These are phyloP conservation scores for Typha latifolia DNA, from an alignment of 176 grass and related monocot species.

Conservation along the genomic window DNA sequence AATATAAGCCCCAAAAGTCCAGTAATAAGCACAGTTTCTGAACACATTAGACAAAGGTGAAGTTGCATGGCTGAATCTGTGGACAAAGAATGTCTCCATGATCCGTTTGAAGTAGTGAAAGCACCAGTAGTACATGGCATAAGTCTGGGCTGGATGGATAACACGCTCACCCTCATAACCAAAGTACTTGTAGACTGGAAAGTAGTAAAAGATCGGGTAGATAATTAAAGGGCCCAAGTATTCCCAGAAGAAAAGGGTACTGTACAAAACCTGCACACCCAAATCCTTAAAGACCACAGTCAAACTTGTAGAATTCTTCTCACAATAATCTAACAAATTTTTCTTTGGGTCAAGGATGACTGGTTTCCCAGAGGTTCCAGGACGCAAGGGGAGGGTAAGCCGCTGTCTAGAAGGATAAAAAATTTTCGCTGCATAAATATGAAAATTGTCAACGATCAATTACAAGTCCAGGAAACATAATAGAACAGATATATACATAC, in stretches of 20 bases:
- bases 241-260: conserved; percentile 91
- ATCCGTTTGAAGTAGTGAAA: conserved; percentile 97
- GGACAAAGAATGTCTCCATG: conserved; percentile 88
- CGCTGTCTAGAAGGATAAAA: conserved; percentile 81
- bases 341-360: conserved; percentile 59
- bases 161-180: conserved; percentile 54
- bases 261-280: conserved; percentile 67
- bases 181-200: conserved; percentile 74
- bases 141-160: conserved; percentile 77
- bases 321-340: conserved; percentile 61
- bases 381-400: conserved; percentile 59
- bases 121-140: conserved; percentile 88
- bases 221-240: conserved; percentile 77
- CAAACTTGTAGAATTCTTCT: conserved; percentile 51
- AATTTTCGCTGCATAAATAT: conserved; percentile 56
- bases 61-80: conserved; percentile 91
- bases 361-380: conserved; percentile 47
- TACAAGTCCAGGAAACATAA: too few species aligned
- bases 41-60: conserved; percentile 85
- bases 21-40: conserved; percentile 93
- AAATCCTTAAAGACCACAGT: conserved; percentile 92
- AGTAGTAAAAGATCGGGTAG: conserved; percentile 87
- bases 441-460: too few species aligned
- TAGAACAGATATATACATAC: too few species aligned
- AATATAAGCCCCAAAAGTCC: conserved; percentile 79